These are phyloP conservation scores for Candida sp. DNA, from an alignment of 1,139 yeast species.

Conservation along the genomic window DNA sequence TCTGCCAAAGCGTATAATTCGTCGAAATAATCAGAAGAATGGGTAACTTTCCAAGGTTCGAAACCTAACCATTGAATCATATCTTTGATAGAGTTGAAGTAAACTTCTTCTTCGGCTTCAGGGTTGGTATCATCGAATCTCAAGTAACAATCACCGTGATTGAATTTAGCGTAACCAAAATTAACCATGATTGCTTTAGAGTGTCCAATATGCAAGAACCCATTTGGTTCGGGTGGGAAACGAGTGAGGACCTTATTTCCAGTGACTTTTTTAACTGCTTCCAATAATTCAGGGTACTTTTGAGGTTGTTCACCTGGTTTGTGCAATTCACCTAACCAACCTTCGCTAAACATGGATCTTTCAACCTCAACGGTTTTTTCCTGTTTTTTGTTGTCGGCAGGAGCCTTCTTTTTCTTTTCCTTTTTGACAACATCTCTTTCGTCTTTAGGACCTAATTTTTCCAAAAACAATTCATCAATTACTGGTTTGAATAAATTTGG, in stretches of 20 bases:
- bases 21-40: slow-evolving; percentile 95
- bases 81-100: slow-evolving; percentile 76
- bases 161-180: slow-evolving; percentile 87
- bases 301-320: slow-evolving; percentile 96
- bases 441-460: slow-evolving; percentile 87
- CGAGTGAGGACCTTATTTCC: slow-evolving; percentile 85
- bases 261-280: slow-evolving; percentile 73
- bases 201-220: slow-evolving; percentile 95
- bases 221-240: slow-evolving; percentile 99
- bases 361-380: slow-evolving; percentile 27
- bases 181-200: slow-evolving; percentile 97
- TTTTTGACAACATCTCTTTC: slow-evolving; percentile 87
- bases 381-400: slow-evolving; percentile 17
- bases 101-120: slow-evolving; percentile 95
- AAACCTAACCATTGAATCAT: slow-evolving; percentile 95
- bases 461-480: slow-evolving; percentile 72
- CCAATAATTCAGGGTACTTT: slow-evolving; percentile 78
- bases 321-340: slow-evolving; percentile 93
- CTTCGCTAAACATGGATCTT: slow-evolving; percentile 91
- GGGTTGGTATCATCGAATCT: slow-evolving; percentile 99
- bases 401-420: slow-evolving; percentile 54
- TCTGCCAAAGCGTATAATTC: slow-evolving; percentile 86
- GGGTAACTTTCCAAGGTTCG: slow-evolving; percentile 88
- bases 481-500: slow-evolving; percentile 83
- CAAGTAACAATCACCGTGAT: slow-evolving; percentile 84